Evolutionary conservation across 2,329 filamentous ascomycete genomes (phyloP), one percentile per base, ranked within the genome.

Genomic region (Dendrostoma leiphaemia): DNA sequence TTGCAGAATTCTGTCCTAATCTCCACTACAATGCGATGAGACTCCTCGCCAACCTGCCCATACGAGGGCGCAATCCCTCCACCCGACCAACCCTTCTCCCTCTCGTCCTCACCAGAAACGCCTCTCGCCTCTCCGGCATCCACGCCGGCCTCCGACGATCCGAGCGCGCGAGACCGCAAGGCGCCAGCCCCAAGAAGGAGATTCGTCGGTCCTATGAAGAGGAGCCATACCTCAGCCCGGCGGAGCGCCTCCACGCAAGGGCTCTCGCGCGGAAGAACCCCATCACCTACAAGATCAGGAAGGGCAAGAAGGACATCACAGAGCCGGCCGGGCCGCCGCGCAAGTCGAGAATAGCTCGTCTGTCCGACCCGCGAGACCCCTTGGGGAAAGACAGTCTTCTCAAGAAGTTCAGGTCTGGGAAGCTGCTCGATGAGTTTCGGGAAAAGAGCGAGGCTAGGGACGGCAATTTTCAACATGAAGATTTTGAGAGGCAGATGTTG

Each of bases 41-140:
- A 53, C 31, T 52, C 8, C n/a, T 55, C 21, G 45, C 48, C 8
- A 55, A 44, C 9, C 17, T 58, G 48, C 56, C 56, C 48, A 35
- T 55, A 10, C 21, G 52, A 21, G 56, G 56, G 52, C 52, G 56
- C 8, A 55, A 41, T 21, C 29, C 31, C 31, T 31, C 45, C 4
- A 13, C 47, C 13, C 38, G 37, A 41, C 35, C 32, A 17, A 26
- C 48, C 52, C 34, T 52, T 28, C 46, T 52, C 17, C 52, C 51
- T 10, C 46, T 53, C 32, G 38, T 28, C 12, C 40, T 50, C 37
- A 62, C 64, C 31, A 76, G 78, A 56, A 64, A 73, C 64, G 79
- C 80, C 21, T 86, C 84, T 38, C 56, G 56, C 19, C 77, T 90
- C 56, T 88, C 86, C 9, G 87, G 86, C 40, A 91, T 91, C 63